phyloP scores from a whole-genome alignment of 805 yeast species.

The Ogataea haglerorum region DNA sequence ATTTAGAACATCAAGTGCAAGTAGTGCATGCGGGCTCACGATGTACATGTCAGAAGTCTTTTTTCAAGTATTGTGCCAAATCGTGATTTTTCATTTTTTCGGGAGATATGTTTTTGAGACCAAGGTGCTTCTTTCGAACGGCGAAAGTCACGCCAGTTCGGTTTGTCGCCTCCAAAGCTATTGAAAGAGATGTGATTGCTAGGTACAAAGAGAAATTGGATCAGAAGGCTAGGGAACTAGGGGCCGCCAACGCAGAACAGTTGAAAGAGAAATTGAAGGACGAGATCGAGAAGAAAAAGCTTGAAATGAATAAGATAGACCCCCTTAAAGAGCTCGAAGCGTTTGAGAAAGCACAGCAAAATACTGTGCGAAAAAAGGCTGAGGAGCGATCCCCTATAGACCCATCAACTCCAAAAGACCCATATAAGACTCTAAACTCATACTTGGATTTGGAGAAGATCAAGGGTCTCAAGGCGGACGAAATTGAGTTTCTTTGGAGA shows the following conservation, averaged over 20 bases:
- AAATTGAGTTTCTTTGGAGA: conserved; percentile 82
- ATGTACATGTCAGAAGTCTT: too few relatives aligned
- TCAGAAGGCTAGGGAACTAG: conserved; percentile 38
- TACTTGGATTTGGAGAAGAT: conserved; percentile 70
- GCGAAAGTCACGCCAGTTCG: conserved; percentile 23
- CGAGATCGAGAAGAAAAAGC: conserved; percentile 52
- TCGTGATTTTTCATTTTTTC: background rate
- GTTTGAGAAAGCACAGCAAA: conserved; percentile 27
- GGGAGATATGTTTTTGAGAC: conserved; percentile 1
- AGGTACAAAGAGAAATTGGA: conserved; percentile 42
- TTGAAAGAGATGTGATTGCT: conserved; percentile 32
- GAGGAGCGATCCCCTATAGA: conserved; percentile 35
- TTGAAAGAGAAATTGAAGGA: conserved; percentile 61
- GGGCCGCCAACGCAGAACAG: conserved; percentile 51
- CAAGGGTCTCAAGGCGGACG: conserved; percentile 49
- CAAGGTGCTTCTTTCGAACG: conserved; percentile 1
- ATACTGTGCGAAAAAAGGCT: conserved; percentile 20
- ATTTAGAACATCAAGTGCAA: too few relatives aligned
- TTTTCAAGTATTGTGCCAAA: background rate
- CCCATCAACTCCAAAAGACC: conserved; percentile 35
- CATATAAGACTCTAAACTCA: conserved; percentile 70
- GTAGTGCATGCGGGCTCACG: too few relatives aligned
- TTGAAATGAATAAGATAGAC: conserved; percentile 58
- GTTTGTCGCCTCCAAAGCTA: conserved; percentile 28
- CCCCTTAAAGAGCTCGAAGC: conserved; percentile 68